Conservation (phyloP, 2,329 filamentous ascomycete species). For the Grosmannia serpens region DNA sequence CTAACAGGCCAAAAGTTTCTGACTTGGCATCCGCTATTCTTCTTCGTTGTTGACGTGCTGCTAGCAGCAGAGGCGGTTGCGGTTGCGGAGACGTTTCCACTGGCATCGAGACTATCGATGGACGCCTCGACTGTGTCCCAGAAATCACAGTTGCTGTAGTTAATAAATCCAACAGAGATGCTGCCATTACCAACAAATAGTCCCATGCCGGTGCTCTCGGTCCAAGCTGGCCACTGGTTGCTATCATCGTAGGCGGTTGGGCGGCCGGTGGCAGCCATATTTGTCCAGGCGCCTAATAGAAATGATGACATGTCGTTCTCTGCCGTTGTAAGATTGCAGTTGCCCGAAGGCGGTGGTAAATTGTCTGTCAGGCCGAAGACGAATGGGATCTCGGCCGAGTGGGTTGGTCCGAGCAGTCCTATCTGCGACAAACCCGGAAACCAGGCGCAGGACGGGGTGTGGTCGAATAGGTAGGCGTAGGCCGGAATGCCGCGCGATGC, state of each 20-base stretch:
- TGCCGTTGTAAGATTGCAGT: conserved; percentile 13
- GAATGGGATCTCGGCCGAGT: conserved; percentile 20
- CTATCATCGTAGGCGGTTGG: background rate
- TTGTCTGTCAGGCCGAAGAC: conserved; percentile 14
- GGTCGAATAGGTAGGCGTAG: conserved; percentile 5
- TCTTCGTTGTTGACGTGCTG: background rate
- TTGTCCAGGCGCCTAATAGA: conserved; percentile 17
- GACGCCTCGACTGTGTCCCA: background rate
- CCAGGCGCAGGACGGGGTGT: conserved; percentile 6
- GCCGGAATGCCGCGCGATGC: background rate
- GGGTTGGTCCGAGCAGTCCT: conserved; percentile 14
- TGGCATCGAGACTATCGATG: background rate
- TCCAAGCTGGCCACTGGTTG: background rate
- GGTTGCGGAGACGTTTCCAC: background rate
- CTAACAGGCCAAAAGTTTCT: background rate
- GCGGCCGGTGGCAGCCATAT: conserved; percentile 13
- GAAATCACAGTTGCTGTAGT: background rate
- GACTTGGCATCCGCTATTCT: background rate
- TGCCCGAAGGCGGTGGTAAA: conserved; percentile 15
- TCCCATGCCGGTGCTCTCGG: background rate
- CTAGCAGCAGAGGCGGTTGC: background rate
- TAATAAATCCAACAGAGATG: background rate
- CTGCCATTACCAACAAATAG: background rate
- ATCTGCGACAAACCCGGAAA: conserved; percentile 1
- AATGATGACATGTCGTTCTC: conserved; percentile 13